phyloP scores from a whole-genome alignment of 495 filamentous ascomycete species.

The Xylaria bambusicola region DNA sequence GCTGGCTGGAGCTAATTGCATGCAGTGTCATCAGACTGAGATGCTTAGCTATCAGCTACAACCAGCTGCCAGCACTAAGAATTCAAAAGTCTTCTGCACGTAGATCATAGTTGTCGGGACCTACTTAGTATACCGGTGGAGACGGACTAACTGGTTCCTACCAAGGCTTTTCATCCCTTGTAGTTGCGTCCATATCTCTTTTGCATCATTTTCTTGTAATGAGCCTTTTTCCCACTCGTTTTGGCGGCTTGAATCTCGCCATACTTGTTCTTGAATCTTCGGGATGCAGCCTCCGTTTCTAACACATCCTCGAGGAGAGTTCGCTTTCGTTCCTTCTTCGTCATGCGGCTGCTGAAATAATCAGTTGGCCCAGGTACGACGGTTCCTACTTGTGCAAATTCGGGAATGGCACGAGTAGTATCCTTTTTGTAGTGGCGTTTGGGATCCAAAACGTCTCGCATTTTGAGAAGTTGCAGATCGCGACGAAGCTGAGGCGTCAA shows the following conservation, averaged over 20 bases:
- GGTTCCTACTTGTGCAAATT: conserved; percentile 86
- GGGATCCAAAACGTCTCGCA: conserved; percentile 86
- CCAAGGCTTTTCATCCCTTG: conserved; percentile 20
- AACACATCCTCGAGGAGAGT: conserved; percentile 91
- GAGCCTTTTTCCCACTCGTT: conserved; percentile 34
- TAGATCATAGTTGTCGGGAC: background rate
- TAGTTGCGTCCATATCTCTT: conserved; percentile 31
- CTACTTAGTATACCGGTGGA: background rate
- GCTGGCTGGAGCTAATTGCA: too few relatives aligned
- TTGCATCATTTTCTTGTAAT: conserved; percentile 37
- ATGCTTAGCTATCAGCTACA: too few relatives aligned
- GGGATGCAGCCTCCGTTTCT: conserved; percentile 52
- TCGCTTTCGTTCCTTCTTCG: conserved; percentile 83
- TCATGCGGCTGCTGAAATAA: conserved; percentile 74
- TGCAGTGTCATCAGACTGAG: too few relatives aligned
- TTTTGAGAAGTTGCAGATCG: conserved; percentile 82
- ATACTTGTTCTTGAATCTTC: conserved; percentile 38
- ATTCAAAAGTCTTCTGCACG: too few relatives aligned
- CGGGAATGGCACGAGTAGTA: conserved; percentile 62
- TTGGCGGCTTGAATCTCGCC: conserved; percentile 32
- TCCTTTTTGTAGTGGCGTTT: conserved; percentile 92
- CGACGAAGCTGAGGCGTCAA: conserved; percentile 82
- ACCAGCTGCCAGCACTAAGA: too few relatives aligned
- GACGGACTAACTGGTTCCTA: background rate
- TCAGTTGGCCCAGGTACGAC: conserved; percentile 89